Evolutionary conservation across 2,329 filamentous ascomycete species (phyloP).

Genomic region (Fusarium sp.): DNA sequence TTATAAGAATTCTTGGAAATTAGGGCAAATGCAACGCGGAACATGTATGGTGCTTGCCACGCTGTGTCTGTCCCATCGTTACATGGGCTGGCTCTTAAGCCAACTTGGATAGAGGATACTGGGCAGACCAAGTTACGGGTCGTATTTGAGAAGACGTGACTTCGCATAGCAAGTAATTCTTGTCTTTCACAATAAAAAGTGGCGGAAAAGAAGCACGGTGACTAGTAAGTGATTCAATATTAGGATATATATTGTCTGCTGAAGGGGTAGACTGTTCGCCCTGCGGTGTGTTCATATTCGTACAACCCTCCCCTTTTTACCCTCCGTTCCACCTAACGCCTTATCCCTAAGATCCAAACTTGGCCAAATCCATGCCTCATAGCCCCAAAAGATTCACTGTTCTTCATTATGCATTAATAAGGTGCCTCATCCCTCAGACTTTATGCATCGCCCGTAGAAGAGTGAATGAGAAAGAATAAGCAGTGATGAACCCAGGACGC

Average conservation of each 20-base stretch:
- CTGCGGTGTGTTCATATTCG: neutral
- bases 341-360: neutral
- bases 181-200: neutral
- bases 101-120: neutral
- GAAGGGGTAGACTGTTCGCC: neutral
- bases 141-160: neutral
- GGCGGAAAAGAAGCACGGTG: neutral
- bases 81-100: neutral
- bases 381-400: neutral
- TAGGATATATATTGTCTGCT: neutral
- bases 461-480: neutral
- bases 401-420: constrained; percentile 20
- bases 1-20: neutral
- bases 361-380: neutral
- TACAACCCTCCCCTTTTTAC: neutral
- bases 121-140: neutral
- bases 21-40: neutral
- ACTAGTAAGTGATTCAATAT: neutral
- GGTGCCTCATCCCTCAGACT: neutral
- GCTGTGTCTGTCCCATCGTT: neutral
- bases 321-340: constrained; percentile 1
- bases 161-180: neutral
- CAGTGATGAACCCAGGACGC: neutral
- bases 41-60: neutral
- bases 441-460: neutral